Evolutionary conservation across 257 asterid species (phyloP).

Genomic region (Dorcoceras hygrometricum): DNA sequence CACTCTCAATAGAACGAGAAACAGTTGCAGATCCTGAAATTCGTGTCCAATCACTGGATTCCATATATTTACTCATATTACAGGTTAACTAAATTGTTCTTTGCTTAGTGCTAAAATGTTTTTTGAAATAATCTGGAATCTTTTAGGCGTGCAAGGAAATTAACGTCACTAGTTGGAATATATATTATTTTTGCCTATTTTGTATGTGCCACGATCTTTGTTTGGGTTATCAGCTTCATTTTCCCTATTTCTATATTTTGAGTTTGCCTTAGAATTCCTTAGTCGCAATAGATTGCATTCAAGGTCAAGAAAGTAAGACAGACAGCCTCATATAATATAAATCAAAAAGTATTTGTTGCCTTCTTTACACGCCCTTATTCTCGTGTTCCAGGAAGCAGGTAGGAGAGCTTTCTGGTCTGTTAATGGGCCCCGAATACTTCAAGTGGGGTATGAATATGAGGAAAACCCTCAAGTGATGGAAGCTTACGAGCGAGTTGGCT

Average conservation of each 20-base stretch:
- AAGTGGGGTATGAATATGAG: slow-evolving; percentile 82
- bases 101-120: background rate
- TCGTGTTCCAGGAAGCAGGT: slow-evolving; percentile 69
- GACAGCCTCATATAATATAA: background rate
- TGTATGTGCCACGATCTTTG: background rate
- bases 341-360: background rate
- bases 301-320: background rate
- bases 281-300: background rate
- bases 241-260: background rate
- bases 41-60: slow-evolving; percentile 71
- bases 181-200: background rate
- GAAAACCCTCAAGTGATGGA: slow-evolving; percentile 80
- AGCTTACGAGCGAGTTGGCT: slow-evolving; percentile 88
- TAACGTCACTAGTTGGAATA: background rate
- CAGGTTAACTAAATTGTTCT: slow-evolving; percentile 49
- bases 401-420: slow-evolving; percentile 95
- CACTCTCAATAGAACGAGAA: slow-evolving; percentile 92
- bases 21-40: slow-evolving; percentile 71
- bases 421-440: slow-evolving; percentile 86
- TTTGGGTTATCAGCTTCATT: background rate
- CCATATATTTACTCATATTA: slow-evolving; percentile 71
- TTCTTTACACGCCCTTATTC: background rate
- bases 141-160: background rate
- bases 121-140: background rate
- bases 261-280: background rate